These are phyloP conservation scores for Talaromyces sp. DNA, from an alignment of 2,329 filamentous ascomycete species.

Conservation along the genomic window DNA sequence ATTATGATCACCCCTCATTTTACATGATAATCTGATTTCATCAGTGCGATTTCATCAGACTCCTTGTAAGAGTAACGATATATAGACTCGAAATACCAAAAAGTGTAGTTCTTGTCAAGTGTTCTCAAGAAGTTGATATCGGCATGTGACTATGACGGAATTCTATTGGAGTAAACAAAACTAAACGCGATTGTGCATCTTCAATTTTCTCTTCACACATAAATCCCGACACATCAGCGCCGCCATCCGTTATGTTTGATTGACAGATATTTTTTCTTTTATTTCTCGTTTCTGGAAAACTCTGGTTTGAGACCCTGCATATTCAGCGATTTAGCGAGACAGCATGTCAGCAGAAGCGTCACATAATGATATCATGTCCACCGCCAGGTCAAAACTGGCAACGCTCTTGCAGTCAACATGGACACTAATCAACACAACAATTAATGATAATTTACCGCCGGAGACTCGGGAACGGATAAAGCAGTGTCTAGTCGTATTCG, in stretches of 20 bases:
- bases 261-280: not conserved
- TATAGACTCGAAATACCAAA: not conserved
- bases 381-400: conserved; percentile 2
- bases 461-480: conserved; percentile 57
- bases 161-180: conserved; percentile 3
- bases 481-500: conserved; percentile 53
- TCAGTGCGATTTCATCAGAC: not conserved
- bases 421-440: not conserved
- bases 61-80: not conserved
- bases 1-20: not conserved
- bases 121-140: not conserved
- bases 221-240: not conserved
- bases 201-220: not conserved
- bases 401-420: conserved; percentile 11
- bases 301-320: not conserved
- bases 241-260: not conserved
- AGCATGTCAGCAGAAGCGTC: not conserved
- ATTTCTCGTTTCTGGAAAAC: too few relatives aligned
- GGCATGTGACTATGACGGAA: conserved; percentile 8
- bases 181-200: not conserved
- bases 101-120: not conserved
- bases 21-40: too few relatives aligned
- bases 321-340: not conserved
- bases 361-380: conserved; percentile 5
- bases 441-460: conserved; percentile 58